Percentiles rank a stretch among this genome's conserved stretches.
Conservation (phyloP, 2,329 filamentous ascomycete species). For the Alternaria novae-zelandiae region DNA sequence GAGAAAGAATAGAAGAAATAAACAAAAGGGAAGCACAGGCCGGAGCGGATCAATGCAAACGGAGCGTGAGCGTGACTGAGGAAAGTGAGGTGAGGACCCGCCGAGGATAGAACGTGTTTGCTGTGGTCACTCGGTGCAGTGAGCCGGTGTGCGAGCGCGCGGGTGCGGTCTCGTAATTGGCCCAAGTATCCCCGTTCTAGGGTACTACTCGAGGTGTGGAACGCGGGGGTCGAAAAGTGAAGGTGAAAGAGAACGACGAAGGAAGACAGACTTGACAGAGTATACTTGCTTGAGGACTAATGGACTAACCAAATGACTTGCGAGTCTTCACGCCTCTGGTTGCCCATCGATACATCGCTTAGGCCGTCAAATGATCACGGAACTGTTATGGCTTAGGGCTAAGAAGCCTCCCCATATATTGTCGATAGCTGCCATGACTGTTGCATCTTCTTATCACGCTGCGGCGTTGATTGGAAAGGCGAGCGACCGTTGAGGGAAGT, state of each 20-base stretch:
- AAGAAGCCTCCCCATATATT: neutral
- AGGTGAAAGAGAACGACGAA: neutral
- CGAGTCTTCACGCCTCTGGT: neutral
- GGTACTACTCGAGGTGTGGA: neutral
- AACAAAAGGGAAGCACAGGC: neutral
- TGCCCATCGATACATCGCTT: neutral
- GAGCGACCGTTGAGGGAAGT: neutral
- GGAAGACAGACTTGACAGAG: neutral
- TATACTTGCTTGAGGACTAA: neutral
- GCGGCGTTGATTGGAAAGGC: neutral
- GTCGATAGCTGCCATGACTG: neutral
- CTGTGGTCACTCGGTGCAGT: neutral
- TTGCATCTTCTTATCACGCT: neutral
- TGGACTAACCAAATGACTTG: neutral
- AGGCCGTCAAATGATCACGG: neutral
- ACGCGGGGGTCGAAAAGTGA: neutral
- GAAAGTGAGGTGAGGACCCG: neutral
- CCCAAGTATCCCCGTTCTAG: neutral
- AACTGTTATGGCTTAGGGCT: neutral
- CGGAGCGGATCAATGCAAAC: neutral
- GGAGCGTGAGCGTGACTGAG: neutral
- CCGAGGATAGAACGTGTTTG: neutral
- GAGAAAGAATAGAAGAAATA: neutral
- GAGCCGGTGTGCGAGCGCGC: neutral
- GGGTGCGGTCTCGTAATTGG: neutral